Conservation (phyloP, 345 rosid genomes). For the Lumnitzera littorea region DNA sequence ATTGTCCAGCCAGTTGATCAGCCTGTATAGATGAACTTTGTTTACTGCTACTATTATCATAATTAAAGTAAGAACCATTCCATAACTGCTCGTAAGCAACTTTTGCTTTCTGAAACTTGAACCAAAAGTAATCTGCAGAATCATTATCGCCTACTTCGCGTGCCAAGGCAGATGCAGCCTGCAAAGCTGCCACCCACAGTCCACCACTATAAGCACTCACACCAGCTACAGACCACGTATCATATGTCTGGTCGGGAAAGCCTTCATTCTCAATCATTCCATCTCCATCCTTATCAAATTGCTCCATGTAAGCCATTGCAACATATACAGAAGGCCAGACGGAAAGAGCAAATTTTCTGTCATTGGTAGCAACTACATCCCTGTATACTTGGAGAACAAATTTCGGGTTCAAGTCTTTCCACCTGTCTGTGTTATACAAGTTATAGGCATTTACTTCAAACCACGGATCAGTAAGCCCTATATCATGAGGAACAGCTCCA, state of each 20-base stretch:
- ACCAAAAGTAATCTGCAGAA: slow-evolving; percentile 66
- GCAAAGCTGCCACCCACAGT: slow-evolving; percentile 89
- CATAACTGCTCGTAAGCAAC: slow-evolving; percentile 62
- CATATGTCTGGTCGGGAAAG: slow-evolving; percentile 96
- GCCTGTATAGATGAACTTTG: slow-evolving; percentile 83
- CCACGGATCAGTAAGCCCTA: slow-evolving; percentile 84
- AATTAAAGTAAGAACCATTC: slow-evolving; percentile 91
- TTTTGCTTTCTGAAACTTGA: slow-evolving; percentile 79
- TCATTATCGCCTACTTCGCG: slow-evolving; percentile 65
- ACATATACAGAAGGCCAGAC: slow-evolving; percentile 93
- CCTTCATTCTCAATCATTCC: slow-evolving; percentile 97
- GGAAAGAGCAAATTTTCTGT: slow-evolving; percentile 62
- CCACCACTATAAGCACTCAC: slow-evolving; percentile 90
- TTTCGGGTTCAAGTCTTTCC: slow-evolving; percentile 96
- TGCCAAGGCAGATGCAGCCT: slow-evolving; percentile 93
- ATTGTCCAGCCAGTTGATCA: slow-evolving; percentile 95
- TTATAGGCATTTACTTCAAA: slow-evolving; percentile 76
- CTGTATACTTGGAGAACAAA: slow-evolving; percentile 91
- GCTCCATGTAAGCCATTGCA: slow-evolving; percentile 89
- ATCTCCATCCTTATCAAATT: slow-evolving; percentile 88
- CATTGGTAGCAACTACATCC: slow-evolving; percentile 84
- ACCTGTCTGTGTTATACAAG: slow-evolving; percentile 58
- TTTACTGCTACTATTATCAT: slow-evolving; percentile 55
- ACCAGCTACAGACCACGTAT: slow-evolving; percentile 89
- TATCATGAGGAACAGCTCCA: slow-evolving; percentile 95